Base-by-base conservation (phyloP, 75 land plant species). In the Picea glauca region DNA sequence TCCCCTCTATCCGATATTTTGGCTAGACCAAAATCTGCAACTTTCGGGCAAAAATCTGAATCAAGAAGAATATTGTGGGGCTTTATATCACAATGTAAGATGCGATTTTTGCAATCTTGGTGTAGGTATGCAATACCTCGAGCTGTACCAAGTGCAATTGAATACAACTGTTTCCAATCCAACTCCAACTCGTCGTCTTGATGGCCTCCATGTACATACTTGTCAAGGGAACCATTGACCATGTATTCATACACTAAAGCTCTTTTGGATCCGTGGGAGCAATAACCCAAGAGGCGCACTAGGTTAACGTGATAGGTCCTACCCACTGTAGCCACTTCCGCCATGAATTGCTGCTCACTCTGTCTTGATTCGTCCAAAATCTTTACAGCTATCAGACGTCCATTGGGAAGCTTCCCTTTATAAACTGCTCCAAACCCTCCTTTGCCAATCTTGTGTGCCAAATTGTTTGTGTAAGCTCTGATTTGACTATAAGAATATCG, bases 41-140 rank as follows among this genome's bases (percentile, higher is more conserved):
- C 65, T 66, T 81, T 80, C 1, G 82, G 70, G 35, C 7, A 60
- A 66, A 81, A 57, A 62, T 59, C n/a, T 4, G 50, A 43, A 20
- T 81, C 82, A 68, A 81, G 68, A 23, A 81, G 70, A 43, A 81
- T 81, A 81, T 81, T 81, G 33, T 60, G 62, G 43, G 82, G 82
- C 80, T 81, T 81, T 15, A 81, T 46, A 61, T 81, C 82, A 54
- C 86, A 83, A 46, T 85, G 85, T n/a, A 85, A 77, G 80, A 85
- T 82, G 60, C 81, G 84, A 17, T 85, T 80, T 46, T 73, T 67
- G 58, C 86, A 85, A 14, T 78, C 77, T 61, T 68, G 58, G 70
- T 85, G 86, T 50, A 82, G 63, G 40, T 72, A 85, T 17, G 76
- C 85, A 12, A 85, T 50, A 20, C 74, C 86, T 20, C 76, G 17